Evolutionary conservation across 805 yeast genomes (phyloP).

Genomic region (Candida morakotiae): DNA sequence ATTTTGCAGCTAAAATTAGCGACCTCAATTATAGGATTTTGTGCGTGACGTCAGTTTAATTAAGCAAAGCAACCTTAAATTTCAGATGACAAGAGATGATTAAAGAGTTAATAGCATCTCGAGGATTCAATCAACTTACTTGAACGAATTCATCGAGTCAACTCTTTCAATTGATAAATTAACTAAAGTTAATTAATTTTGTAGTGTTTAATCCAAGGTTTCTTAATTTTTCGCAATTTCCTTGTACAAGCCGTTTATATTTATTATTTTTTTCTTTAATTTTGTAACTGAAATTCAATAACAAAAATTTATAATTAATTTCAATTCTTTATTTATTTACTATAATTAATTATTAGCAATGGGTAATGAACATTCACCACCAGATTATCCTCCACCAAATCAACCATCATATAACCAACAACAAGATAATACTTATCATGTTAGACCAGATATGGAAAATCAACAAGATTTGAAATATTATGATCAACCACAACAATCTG

Average conservation of each 20-base stretch:
- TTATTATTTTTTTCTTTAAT: background rate
- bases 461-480: conserved; percentile 16
- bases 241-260: conserved; percentile 2
- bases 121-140: too few species aligned
- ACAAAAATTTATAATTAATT: too few species aligned
- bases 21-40: too few species aligned
- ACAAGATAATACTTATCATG: conserved; percentile 8
- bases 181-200: too few species aligned
- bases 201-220: too few species aligned
- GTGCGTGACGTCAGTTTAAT: conserved; percentile 3
- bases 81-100: background rate
- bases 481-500: conserved; percentile 32
- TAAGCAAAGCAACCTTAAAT: background rate
- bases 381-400: conserved; percentile 9
- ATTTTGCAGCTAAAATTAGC: conserved; percentile 5
- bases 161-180: too few species aligned
- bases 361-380: conserved; percentile 9
- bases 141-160: too few species aligned
- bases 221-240: too few species aligned
- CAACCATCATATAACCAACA: conserved; percentile 8
- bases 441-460: conserved; percentile 26
- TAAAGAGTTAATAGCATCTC: too few species aligned
- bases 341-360: background rate
- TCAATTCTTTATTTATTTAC: background rate
- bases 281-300: background rate